Base-by-base conservation (phyloP, 495 filamentous ascomycete species). In the Penicillium flavigenum region DNA sequence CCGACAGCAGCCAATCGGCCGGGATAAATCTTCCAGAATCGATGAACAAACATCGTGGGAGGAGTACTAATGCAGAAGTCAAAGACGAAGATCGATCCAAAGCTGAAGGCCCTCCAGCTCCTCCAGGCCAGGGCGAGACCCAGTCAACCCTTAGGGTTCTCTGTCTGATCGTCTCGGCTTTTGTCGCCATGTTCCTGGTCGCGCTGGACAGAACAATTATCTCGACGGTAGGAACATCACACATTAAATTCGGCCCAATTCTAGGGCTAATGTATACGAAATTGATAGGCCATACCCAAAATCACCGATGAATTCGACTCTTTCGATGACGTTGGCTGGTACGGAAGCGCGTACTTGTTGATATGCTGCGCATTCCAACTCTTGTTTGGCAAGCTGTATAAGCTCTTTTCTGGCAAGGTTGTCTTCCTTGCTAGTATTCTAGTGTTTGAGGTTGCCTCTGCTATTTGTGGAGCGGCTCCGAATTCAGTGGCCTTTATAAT, bases 381-480 rank as follows among this genome's bases (percentile, higher is more conserved):
- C 2, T 1, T 47, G 0, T 47, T 47, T n/a, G 44, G 44, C 19
- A 47, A 47, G 12, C 12, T 47, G 0, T 47, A 47, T 5, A 47
- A 22, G 22, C 26, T 47, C 5, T 27, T 47, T 16, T 27, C 44
- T 5, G 0, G 29, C 20, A 47, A 8, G 4, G 1, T 22, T 2
- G 26, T 27, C 26, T 47, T 47, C 22, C 22, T 47, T 47, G 44
- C 12, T 16, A 27, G 22, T n/a, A 27, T 47, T 14, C 16, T 47
- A 27, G 26, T 47, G 14, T 47, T 47, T 27, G 44, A 47, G 44
- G 16, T 47, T 27, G 44, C 22, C 24, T 47, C 44, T 24, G 44
- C 44, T n/a, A 47, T 47, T 0, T 47, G 44, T n/a, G 44, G 44
- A 1, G 44, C 20, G 12, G 26, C 22, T 16, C 44, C 44, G 20